Percentiles rank a stretch among this genome's conserved stretches.
phyloP scores from a whole-genome alignment of 2,329 filamentous ascomycete species.

The Paracoccidioides lutzii region DNA sequence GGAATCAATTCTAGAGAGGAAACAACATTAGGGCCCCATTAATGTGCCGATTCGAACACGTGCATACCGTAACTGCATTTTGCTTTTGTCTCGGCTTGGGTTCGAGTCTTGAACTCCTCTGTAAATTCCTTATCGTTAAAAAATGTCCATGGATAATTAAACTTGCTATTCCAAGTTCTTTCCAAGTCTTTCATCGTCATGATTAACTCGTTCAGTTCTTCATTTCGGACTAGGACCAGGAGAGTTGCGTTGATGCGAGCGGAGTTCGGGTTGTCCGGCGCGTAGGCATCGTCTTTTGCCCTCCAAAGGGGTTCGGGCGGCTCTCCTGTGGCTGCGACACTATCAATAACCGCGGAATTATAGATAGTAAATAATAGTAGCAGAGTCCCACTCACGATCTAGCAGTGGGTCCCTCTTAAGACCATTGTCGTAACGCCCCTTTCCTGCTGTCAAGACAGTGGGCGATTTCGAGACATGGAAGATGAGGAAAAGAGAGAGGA shows the following conservation, averaged over 20 bases:
- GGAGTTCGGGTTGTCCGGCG: slow-evolving; percentile 58
- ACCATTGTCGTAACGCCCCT: slow-evolving; percentile 36
- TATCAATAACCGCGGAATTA: slow-evolving; percentile 10
- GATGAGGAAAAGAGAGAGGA: slow-evolving; percentile 67
- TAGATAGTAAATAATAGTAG: slow-evolving; percentile 3
- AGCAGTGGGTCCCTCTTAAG: slow-evolving; percentile 71
- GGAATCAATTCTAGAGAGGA: slow-evolving; percentile 60
- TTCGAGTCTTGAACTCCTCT: slow-evolving; percentile 80
- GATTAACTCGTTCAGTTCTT: slow-evolving; percentile 72
- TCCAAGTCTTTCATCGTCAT: slow-evolving; percentile 85
- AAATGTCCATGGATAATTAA: slow-evolving; percentile 99
- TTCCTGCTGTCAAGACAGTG: slow-evolving; percentile 21
- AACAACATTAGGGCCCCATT: slow-evolving; percentile 16
- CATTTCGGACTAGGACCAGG: slow-evolving; percentile 81
- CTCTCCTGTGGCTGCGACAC: slow-evolving; percentile 58
- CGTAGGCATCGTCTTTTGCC: slow-evolving; percentile 63
- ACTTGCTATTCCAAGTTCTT: slow-evolving; percentile 92
- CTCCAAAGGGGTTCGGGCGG: slow-evolving; percentile 64
- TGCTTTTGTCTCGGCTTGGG: slow-evolving; percentile 71
- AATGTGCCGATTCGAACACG: background rate
- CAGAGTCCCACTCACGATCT: slow-evolving; percentile 52
- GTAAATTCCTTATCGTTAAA: slow-evolving; percentile 94
- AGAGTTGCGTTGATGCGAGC: slow-evolving; percentile 88
- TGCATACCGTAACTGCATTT: slow-evolving; percentile 66
- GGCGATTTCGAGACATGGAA: slow-evolving; percentile 58